These are phyloP conservation scores for Cladochytrium replicatum DNA, from an alignment of 192 early-diverging fungal species.

Conservation along the genomic window DNA sequence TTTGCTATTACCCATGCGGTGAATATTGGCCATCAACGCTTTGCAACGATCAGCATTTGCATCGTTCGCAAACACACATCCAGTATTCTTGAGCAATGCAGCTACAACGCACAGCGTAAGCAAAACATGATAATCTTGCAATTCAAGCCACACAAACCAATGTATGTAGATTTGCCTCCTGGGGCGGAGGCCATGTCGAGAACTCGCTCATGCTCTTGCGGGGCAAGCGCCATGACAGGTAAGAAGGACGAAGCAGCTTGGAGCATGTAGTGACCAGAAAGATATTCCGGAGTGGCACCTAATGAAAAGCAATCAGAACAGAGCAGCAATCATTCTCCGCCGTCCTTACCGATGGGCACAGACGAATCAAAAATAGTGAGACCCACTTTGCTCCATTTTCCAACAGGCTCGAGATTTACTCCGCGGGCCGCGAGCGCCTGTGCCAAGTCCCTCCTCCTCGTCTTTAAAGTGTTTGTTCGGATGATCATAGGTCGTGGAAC, in stretches of 20 bases:
- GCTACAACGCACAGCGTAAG: slow-evolving; percentile 23
- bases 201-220: slow-evolving; percentile 87
- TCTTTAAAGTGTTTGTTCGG: slow-evolving; percentile 92
- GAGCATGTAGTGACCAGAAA: slow-evolving; percentile 98
- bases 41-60: slow-evolving; percentile 88
- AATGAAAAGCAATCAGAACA: slow-evolving; percentile 87
- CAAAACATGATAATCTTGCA: slow-evolving; percentile 2
- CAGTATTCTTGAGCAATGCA: slow-evolving; percentile 94
- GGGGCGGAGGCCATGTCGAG: slow-evolving; percentile 98
- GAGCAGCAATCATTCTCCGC: too few species aligned
- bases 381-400: slow-evolving; percentile 98
- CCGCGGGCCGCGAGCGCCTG: slow-evolving; percentile 92
- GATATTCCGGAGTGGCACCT: slow-evolving; percentile 96
- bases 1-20: too few species aligned
- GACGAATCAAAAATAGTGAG: slow-evolving; percentile 91
- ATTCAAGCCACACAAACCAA: slow-evolving; percentile 28
- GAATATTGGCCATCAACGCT: slow-evolving; percentile 83
- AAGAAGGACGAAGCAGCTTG: slow-evolving; percentile 97
- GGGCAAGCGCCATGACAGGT: slow-evolving; percentile 90
- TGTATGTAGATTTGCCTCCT: slow-evolving; percentile 96
- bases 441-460: slow-evolving; percentile 86
- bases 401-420: slow-evolving; percentile 93
- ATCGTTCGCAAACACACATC: slow-evolving; percentile 94
- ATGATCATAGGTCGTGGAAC: slow-evolving; percentile 90
- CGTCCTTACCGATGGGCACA: slow-evolving; percentile 88